Base-by-base conservation (phyloP, 176 grass and related monocot species). In the Bonia amplexicaulis region DNA sequence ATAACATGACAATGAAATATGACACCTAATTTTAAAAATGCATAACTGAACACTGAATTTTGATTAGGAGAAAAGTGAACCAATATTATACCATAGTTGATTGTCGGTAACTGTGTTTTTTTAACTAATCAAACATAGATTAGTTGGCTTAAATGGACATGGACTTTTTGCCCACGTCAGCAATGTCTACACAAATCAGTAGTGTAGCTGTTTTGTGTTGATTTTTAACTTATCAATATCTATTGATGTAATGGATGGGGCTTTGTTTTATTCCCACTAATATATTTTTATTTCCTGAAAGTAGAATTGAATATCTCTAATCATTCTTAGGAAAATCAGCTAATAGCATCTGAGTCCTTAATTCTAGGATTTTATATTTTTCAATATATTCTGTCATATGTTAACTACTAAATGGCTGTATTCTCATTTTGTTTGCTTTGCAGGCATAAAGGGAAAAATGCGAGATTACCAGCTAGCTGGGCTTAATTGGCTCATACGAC, bases 381-480 rank as follows among this genome's bases (percentile, higher is more conserved):
- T 75, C 22, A 27, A 10, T 80, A 16, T 17, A 3, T 27, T 55
- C 7, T 78, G 35, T 66, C 16, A 65, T 65, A 61, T 70, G 40
- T 69, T 61, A 76, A 67, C 41, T 74, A 65, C n/a, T 53, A 80
- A 85, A 78, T 64, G 12, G 12, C 49, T 78, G 12, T 9, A 9
- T 78, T 47, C 22, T 65, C 67, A 62, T 74, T 75, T 64, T 71
- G 66, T 79, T 76, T 63, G 12, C 48, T 76, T 76, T 79, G 46
- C 88, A 99, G 96, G 96, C 65, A 99, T 99, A 83, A 92, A 96
- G 52, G 96, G 96, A 19, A 94, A 99, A 80, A 96, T 99, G 93
- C 88, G 93, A 79, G 97, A 99, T 88, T 99, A 99, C 62, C 97
- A 99, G 62, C 73, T 99, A 71, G 97, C 97, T 82, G 97, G 97